phyloP scores from a whole-genome alignment of 1,139 yeast species.

The Entelexis sorbosivorans region DNA sequence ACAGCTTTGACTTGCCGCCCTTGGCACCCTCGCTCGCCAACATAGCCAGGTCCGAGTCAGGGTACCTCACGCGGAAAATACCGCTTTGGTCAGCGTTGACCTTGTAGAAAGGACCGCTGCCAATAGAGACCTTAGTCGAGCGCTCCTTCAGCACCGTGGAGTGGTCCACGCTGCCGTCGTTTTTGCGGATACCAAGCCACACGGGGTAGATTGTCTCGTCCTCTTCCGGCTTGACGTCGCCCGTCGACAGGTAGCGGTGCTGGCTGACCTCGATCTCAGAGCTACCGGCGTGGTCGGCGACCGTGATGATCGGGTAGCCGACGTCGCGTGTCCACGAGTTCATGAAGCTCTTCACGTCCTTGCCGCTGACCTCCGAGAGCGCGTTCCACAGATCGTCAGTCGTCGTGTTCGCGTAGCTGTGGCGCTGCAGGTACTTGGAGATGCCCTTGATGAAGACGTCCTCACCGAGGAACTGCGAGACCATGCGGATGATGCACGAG shows the following conservation, averaged over 20 bases:
- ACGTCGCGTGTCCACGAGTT: slow-evolving; percentile 71
- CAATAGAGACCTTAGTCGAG: slow-evolving; percentile 43
- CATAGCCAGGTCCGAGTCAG: slow-evolving; percentile 61
- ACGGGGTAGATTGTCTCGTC: slow-evolving; percentile 70
- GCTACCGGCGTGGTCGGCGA: slow-evolving; percentile 32
- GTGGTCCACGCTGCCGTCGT: slow-evolving; percentile 43
- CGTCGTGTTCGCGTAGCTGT: slow-evolving; percentile 65
- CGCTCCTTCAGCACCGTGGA: slow-evolving; percentile 48
- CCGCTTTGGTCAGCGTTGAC: slow-evolving; percentile 77
- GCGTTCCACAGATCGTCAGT: slow-evolving; percentile 76
- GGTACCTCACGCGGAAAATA: slow-evolving; percentile 68
- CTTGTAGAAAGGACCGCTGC: slow-evolving; percentile 52
- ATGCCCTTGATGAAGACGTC: slow-evolving; percentile 70
- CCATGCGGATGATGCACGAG: slow-evolving; percentile 66
- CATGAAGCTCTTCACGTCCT: slow-evolving; percentile 64
- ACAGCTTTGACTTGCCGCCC: slow-evolving; percentile 37
- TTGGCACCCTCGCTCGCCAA: slow-evolving; percentile 59
- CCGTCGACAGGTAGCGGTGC: slow-evolving; percentile 66
- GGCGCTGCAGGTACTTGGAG: slow-evolving; percentile 55
- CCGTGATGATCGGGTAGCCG: slow-evolving; percentile 74
- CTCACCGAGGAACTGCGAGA: slow-evolving; percentile 64
- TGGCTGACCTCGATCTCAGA: slow-evolving; percentile 43
- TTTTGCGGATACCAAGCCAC: slow-evolving; percentile 68
- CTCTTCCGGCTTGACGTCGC: slow-evolving; percentile 65
- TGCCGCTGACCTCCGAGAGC: slow-evolving; percentile 52